phyloP scores from a whole-genome alignment of 164 flowering plant genomes.

The Vitis amurensis region DNA sequence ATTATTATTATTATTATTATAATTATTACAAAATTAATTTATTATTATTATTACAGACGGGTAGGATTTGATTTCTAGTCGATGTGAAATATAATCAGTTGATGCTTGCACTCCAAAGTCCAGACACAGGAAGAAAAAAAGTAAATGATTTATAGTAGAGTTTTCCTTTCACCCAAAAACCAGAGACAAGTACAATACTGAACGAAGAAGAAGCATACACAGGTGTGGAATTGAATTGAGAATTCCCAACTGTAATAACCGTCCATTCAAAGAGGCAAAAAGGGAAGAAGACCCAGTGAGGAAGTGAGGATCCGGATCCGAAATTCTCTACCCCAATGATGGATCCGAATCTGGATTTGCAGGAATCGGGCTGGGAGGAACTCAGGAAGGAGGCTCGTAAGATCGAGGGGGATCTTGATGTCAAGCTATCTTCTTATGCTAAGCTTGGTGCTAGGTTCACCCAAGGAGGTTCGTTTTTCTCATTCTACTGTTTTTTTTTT shows the following conservation, averaged over 20 bases:
- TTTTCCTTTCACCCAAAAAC: too few species aligned
- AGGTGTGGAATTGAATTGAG: too few species aligned
- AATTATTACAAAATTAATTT: too few species aligned
- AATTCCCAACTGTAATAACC: background rate
- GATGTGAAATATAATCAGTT: too few species aligned
- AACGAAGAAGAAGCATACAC: too few species aligned
- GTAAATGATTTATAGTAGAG: too few species aligned
- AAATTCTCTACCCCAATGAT: slow-evolving; percentile 26
- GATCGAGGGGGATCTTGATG: slow-evolving; percentile 98
- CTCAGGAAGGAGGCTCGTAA: slow-evolving; percentile 87
- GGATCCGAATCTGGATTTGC: slow-evolving; percentile 71
- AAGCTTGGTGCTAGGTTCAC: slow-evolving; percentile 84
- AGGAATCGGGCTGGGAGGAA: slow-evolving; percentile 98
- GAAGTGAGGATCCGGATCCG: slow-evolving; percentile 1
- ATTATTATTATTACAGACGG: too few species aligned
- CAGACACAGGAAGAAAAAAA: too few species aligned
- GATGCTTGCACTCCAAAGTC: too few species aligned
- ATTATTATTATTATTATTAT: too few species aligned
- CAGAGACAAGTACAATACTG: too few species aligned
- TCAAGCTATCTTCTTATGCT: slow-evolving; percentile 90
- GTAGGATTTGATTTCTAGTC: too few species aligned
- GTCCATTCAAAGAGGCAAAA: background rate
- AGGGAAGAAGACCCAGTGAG: background rate
- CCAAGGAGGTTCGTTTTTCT: slow-evolving; percentile 50
- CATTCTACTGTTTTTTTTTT: background rate